Conservation (phyloP, 176 grass and related monocot species). For the Bonia amplexicaulis region DNA sequence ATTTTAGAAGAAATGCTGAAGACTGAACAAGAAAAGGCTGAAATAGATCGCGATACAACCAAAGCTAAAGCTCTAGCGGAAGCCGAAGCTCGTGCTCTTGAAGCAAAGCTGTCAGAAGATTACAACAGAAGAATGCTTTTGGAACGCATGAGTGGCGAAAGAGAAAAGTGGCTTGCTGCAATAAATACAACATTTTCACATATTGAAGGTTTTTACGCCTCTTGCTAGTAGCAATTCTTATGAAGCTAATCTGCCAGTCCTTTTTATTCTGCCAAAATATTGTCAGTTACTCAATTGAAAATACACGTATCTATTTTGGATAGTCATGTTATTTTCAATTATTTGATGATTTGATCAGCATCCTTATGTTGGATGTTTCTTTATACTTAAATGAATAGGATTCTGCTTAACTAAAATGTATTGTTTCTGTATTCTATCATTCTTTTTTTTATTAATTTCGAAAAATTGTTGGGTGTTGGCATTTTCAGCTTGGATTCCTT, state of each 20-base stretch:
- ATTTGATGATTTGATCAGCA: neutral
- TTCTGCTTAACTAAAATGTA: neutral
- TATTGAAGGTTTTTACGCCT: conserved; percentile 61
- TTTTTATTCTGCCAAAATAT: neutral
- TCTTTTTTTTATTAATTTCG: neutral
- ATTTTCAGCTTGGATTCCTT: neutral
- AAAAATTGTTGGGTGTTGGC: neutral
- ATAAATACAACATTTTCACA: conserved; percentile 92
- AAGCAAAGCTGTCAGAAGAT: conserved; percentile 50
- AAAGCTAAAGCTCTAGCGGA: conserved; percentile 44
- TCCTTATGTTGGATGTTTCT: neutral
- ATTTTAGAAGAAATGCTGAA: conserved; percentile 52
- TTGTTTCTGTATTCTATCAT: neutral
- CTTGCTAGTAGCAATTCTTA: neutral
- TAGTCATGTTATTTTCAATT: neutral
- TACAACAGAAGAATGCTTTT: conserved; percentile 50
- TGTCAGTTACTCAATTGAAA: neutral
- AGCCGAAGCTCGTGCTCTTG: conserved; percentile 41
- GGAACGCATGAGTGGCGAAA: conserved; percentile 60
- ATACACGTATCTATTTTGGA: neutral
- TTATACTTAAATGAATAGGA: neutral
- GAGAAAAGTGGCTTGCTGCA: conserved; percentile 86
- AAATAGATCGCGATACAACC: conserved; percentile 40
- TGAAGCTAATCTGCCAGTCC: neutral
- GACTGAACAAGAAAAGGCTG: conserved; percentile 53